These are phyloP conservation scores for Poa pratensis DNA, from an alignment of 176 grass and related monocot genomes.

Conservation along the genomic window DNA sequence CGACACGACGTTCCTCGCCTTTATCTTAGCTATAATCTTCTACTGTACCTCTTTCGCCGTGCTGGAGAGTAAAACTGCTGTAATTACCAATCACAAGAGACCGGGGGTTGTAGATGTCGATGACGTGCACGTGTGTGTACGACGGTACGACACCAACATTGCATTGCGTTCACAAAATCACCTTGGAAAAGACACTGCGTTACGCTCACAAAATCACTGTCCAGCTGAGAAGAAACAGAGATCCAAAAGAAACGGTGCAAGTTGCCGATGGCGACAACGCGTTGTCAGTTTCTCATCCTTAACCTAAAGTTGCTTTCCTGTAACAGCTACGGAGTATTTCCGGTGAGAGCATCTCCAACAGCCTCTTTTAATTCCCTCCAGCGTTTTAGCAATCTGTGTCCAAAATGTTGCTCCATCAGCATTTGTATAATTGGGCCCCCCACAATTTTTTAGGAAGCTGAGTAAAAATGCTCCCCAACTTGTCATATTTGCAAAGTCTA, in stretches of 20 bases:
- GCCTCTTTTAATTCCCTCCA: too few relatives aligned
- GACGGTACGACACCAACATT: background rate
- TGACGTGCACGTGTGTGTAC: conserved; percentile 1
- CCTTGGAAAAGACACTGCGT: background rate
- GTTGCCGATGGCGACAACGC: conserved; percentile 2
- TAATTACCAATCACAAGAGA: background rate
- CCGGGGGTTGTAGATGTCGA: background rate
- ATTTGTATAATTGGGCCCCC: too few relatives aligned
- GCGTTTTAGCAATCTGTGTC: too few relatives aligned
- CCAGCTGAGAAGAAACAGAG: background rate
- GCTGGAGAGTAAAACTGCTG: too few relatives aligned
- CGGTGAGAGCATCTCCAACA: too few relatives aligned
- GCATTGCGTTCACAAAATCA: background rate
- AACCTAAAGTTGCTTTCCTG: background rate
- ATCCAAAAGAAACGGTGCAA: background rate
- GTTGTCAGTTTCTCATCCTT: background rate
- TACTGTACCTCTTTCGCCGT: too few relatives aligned
- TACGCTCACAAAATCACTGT: background rate
- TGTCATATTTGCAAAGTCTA: too few relatives aligned
- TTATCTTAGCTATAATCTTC: too few relatives aligned
- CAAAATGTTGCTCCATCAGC: too few relatives aligned
- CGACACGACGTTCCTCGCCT: background rate
- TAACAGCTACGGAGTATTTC: background rate
- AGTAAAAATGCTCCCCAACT: too few relatives aligned
- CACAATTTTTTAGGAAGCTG: too few relatives aligned